Conservation (phyloP, 495 filamentous ascomycete genomes). For the Xylaria acuta region DNA sequence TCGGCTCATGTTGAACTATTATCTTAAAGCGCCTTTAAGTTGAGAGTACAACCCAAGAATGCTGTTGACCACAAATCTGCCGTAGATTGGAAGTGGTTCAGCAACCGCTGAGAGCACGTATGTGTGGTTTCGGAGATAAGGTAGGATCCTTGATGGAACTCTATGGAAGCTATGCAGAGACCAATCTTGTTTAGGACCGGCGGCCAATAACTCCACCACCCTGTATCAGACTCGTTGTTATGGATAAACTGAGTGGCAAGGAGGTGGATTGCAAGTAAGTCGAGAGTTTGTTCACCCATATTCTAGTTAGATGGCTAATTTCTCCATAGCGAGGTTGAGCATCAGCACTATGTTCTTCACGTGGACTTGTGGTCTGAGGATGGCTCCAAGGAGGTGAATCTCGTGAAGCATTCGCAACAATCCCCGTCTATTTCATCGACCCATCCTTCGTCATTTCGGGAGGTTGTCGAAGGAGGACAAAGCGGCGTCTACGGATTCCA, state of each 20-base stretch:
- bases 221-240: constrained; percentile 84
- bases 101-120: constrained; percentile 91
- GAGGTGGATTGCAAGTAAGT: constrained; percentile 90
- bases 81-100: constrained; percentile 82
- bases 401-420: constrained; percentile 85
- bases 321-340: constrained; percentile 65
- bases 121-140: constrained; percentile 99
- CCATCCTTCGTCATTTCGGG: constrained; percentile 77
- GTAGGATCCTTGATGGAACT: constrained; percentile 51
- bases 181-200: constrained; percentile 69
- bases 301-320: constrained; percentile 29
- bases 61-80: constrained; percentile 24
- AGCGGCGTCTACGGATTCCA: constrained; percentile 39
- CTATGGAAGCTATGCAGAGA: constrained; percentile 4
- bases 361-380: constrained; percentile 92
- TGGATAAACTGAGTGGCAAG: constrained; percentile 78
- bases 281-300: constrained; percentile 11
- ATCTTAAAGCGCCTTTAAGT: neutral
- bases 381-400: constrained; percentile 87
- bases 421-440: constrained; percentile 90
- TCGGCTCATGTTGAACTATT: neutral
- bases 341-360: constrained; percentile 88
- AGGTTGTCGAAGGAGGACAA: constrained; percentile 42
- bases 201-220: constrained; percentile 96
- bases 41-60: constrained; percentile 3